phyloP scores from a whole-genome alignment of 2,329 filamentous ascomycete species.

The Neopestalotiopsis sp. region DNA sequence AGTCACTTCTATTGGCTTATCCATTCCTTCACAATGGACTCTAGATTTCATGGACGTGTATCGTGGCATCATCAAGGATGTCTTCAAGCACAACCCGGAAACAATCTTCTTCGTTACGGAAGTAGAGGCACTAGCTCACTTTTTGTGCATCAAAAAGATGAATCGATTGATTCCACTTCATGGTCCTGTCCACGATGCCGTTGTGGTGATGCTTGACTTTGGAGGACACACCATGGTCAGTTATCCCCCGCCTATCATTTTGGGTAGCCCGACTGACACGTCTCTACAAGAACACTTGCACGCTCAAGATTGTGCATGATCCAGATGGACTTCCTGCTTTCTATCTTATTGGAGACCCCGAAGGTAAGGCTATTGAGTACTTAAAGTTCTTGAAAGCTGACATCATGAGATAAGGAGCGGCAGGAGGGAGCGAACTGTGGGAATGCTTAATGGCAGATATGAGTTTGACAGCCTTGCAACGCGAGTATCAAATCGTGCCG shows the following conservation, averaged over 20 bases:
- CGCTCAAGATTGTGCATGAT: slow-evolving; percentile 21
- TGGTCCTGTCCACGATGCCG: slow-evolving; percentile 14
- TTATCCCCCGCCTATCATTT: not conserved
- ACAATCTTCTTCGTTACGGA: slow-evolving; percentile 21
- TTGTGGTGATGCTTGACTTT: slow-evolving; percentile 23
- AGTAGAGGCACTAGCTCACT: slow-evolving; percentile 23
- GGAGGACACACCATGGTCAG: slow-evolving; percentile 25
- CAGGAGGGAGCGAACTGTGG: slow-evolving; percentile 24
- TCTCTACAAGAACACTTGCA: slow-evolving; percentile 21
- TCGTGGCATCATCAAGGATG: slow-evolving; percentile 16
- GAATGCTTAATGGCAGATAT: slow-evolving; percentile 17
- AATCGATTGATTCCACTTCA: slow-evolving; percentile 3
- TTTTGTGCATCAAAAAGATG: slow-evolving; percentile 19
- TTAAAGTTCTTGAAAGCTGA: slow-evolving; percentile 4
- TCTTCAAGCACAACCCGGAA: not conserved
- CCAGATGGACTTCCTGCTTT: slow-evolving; percentile 16
- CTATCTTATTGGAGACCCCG: slow-evolving; percentile 18
- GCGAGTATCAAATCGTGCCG: not conserved
- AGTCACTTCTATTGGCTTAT: slow-evolving; percentile 22
- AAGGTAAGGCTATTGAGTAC: slow-evolving; percentile 9
- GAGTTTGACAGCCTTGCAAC: not conserved
- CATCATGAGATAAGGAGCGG: slow-evolving; percentile 12
- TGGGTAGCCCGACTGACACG: not conserved
- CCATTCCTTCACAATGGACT: slow-evolving; percentile 24
- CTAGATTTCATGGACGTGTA: slow-evolving; percentile 24